Evolutionary conservation across 1,284 basidiomycete genomes (phyloP).

Genomic region (Melanopsichium pennsylvanicum): DNA sequence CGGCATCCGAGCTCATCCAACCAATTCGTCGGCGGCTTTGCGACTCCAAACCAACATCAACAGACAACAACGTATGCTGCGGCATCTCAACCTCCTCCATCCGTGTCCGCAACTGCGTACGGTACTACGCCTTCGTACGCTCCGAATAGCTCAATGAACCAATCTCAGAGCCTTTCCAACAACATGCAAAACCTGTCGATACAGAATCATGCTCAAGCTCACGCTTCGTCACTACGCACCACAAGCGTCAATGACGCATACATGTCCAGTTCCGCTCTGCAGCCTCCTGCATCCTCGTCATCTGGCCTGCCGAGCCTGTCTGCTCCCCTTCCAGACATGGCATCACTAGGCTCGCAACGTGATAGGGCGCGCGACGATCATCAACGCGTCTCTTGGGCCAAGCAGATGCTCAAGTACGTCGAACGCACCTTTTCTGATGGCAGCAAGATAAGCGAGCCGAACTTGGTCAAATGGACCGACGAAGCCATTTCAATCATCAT

Average conservation of each 20-base stretch:
- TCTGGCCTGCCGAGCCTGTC: constrained; percentile 35
- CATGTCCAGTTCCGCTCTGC: background rate
- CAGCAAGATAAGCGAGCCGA: constrained; percentile 72
- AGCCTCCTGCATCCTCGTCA: constrained; percentile 4
- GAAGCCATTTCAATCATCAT: constrained; percentile 69
- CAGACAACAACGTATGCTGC: background rate
- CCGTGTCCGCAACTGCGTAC: constrained; percentile 12
- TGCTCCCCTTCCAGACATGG: constrained; percentile 55
- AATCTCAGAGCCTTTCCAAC: constrained; percentile 13
- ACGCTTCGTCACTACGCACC: constrained; percentile 7
- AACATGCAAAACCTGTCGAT: constrained; percentile 26
- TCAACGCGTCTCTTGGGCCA: constrained; percentile 76
- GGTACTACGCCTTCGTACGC: constrained; percentile 1
- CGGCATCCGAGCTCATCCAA: constrained; percentile 1
- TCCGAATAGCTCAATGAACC: background rate
- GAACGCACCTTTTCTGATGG: constrained; percentile 67
- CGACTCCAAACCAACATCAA: constrained; percentile 8
- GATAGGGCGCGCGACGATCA: constrained; percentile 69
- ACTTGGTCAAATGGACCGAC: constrained; percentile 73
- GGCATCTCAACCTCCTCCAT: constrained; percentile 8
- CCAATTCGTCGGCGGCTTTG: constrained; percentile 29
- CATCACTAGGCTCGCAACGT: constrained; percentile 40
- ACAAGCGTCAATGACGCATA: constrained; percentile 18
- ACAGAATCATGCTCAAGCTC: background rate
- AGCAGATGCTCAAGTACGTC: constrained; percentile 80